A percentile compares a stretch with the other conserved stretches of the same genome.
phyloP scores from a whole-genome alignment of 768 basidiomycete genomes.

The Termitomyces titanicus region DNA sequence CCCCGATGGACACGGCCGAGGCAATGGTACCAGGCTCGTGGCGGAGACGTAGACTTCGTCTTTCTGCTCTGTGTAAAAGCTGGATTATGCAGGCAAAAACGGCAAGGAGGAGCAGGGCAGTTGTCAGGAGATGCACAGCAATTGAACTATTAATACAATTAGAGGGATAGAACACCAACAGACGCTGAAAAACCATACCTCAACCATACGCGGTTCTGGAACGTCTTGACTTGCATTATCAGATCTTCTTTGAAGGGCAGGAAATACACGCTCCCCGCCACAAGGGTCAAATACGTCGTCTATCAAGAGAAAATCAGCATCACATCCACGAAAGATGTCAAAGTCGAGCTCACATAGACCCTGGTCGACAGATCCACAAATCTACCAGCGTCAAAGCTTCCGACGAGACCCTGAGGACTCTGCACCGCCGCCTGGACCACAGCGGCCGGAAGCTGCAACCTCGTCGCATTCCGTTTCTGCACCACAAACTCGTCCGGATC shows the following conservation, averaged over 20 bases:
- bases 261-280: constrained; percentile 53
- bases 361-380: constrained; percentile 35
- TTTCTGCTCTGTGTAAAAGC: constrained; percentile 41
- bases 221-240: constrained; percentile 37
- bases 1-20: constrained; percentile 52
- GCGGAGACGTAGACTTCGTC: constrained; percentile 38
- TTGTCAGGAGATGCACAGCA: constrained; percentile 40
- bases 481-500: constrained; percentile 37
- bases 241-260: constrained; percentile 31
- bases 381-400: constrained; percentile 30
- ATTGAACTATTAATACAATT: constrained; percentile 27
- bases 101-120: constrained; percentile 41
- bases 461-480: constrained; percentile 38
- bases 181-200: constrained; percentile 31
- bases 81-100: constrained; percentile 41
- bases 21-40: constrained; percentile 55
- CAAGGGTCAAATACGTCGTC: constrained; percentile 35
- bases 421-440: constrained; percentile 43
- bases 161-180: not conserved
- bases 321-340: not conserved
- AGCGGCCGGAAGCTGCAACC: constrained; percentile 47
- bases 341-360: constrained; percentile 44
- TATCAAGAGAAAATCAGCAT: constrained; percentile 27
- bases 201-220: constrained; percentile 44
- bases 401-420: constrained; percentile 33